These are phyloP conservation scores for Lactifluus hygrophoroides DNA, from an alignment of 768 basidiomycete species.

Conservation along the genomic window DNA sequence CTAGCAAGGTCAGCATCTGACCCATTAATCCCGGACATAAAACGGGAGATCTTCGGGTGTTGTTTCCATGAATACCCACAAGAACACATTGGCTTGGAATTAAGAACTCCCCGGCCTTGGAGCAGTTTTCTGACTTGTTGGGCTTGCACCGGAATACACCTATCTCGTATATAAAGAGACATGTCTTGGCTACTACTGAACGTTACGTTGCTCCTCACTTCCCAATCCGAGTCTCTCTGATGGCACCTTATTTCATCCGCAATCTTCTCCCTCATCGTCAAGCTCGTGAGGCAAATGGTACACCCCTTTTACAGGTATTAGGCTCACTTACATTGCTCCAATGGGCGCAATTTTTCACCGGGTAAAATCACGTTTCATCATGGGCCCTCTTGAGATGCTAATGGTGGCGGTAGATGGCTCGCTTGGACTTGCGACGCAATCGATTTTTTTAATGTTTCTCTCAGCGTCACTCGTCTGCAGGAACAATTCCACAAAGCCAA, in stretches of 20 bases:
- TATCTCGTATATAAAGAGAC: neutral
- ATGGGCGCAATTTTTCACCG: conserved; percentile 46
- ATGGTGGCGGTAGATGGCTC: conserved; percentile 45
- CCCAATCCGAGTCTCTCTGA: neutral
- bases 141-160: neutral
- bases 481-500: conserved; percentile 37
- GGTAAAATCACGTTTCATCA: conserved; percentile 28
- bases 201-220: neutral
- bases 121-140: neutral
- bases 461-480: conserved; percentile 41
- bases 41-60: neutral
- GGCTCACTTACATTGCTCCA: conserved; percentile 37
- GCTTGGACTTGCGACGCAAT: conserved; percentile 85
- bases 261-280: conserved; percentile 11
- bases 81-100: neutral
- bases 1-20: neutral
- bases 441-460: conserved; percentile 76
- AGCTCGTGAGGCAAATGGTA: neutral
- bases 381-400: neutral
- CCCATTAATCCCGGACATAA: neutral
- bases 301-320: conserved; percentile 36
- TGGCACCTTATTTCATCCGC: conserved; percentile 16
- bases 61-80: neutral
- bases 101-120: neutral
- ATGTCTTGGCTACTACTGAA: neutral